Evolutionary conservation across 192 early-diverging fungal genomes (phyloP).

Genomic region (Coemansia sp.): DNA sequence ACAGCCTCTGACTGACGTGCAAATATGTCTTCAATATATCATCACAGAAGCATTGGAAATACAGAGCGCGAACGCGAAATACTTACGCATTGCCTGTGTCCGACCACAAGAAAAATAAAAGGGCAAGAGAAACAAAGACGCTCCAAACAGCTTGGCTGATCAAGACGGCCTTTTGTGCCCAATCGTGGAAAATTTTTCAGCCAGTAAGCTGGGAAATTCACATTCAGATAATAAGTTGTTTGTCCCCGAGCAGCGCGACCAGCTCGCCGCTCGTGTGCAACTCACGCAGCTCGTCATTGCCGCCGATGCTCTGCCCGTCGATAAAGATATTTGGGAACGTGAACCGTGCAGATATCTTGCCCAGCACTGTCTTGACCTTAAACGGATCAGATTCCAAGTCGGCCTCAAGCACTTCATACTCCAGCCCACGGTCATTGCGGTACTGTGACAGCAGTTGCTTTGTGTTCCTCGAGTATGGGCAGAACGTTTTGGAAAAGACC

Average conservation of each 20-base stretch:
- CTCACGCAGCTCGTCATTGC: conserved; percentile 57
- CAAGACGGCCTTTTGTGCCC: neutral
- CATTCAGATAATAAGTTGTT: conserved; percentile 22
- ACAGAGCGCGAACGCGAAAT: neutral
- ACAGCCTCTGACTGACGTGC: conserved; percentile 50
- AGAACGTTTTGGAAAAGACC: conserved; percentile 79
- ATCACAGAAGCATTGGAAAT: conserved; percentile 21
- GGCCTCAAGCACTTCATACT: conserved; percentile 58
- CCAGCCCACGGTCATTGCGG: conserved; percentile 37
- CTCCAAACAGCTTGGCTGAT: neutral
- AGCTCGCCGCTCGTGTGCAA: conserved; percentile 56
- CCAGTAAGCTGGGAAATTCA: neutral
- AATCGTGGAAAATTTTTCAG: conserved; percentile 1
- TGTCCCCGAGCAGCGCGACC: conserved; percentile 43
- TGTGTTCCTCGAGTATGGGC: conserved; percentile 67
- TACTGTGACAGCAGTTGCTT: conserved; percentile 56
- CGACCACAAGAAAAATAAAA: neutral
- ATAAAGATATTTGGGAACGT: conserved; percentile 75
- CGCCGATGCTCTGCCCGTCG: conserved; percentile 66
- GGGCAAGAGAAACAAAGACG: neutral
- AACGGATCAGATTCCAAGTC: conserved; percentile 48
- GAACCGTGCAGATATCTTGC: conserved; percentile 55
- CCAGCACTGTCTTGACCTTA: conserved; percentile 58
- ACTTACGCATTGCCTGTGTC: conserved; percentile 2
- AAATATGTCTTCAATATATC: conserved; percentile 36